Percentiles rank a stretch among this genome's conserved stretches.
phyloP scores from a whole-genome alignment of 148 eudicot genomes.

The Rhododendron molle region DNA sequence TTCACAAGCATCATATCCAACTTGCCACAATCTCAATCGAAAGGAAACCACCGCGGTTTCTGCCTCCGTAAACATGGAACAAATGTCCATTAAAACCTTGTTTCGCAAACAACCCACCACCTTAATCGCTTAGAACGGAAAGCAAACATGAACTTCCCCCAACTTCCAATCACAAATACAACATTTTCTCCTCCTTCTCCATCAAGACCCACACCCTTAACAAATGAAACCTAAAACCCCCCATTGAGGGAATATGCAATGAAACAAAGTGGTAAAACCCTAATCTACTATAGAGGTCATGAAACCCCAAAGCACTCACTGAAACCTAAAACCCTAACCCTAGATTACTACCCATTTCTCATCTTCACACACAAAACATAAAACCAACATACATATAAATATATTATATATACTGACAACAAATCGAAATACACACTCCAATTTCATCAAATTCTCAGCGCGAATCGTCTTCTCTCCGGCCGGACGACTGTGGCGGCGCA shows the following conservation, averaged over 20 bases:
- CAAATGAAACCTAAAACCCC: background rate
- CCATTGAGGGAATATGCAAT: constrained; percentile 1
- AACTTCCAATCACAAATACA: constrained; percentile 1
- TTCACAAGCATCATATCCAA: background rate
- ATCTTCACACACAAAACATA: constrained; percentile 18
- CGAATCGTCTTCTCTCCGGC: constrained; percentile 50
- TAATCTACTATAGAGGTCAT: constrained; percentile 11
- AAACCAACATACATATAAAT: constrained; percentile 5
- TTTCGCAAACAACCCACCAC: background rate
- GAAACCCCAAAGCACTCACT: constrained; percentile 13
- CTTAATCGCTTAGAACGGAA: background rate
- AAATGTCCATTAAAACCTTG: background rate
- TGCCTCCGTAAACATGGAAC: background rate
- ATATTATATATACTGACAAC: constrained; percentile 1
- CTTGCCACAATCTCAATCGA: background rate
- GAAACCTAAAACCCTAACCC: constrained; percentile 22
- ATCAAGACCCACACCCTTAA: background rate
- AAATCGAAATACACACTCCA: background rate
- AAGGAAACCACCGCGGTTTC: constrained; percentile 8
- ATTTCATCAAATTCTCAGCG: constrained; percentile 13
- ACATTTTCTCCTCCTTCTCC: background rate
- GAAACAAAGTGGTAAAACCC: constrained; percentile 3
- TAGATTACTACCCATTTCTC: constrained; percentile 16
- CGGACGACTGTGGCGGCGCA: constrained; percentile 32
- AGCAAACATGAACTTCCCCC: background rate